phyloP scores from a whole-genome alignment of 1,284 basidiomycete species.

The Phellopilus nigrolimitatus region DNA sequence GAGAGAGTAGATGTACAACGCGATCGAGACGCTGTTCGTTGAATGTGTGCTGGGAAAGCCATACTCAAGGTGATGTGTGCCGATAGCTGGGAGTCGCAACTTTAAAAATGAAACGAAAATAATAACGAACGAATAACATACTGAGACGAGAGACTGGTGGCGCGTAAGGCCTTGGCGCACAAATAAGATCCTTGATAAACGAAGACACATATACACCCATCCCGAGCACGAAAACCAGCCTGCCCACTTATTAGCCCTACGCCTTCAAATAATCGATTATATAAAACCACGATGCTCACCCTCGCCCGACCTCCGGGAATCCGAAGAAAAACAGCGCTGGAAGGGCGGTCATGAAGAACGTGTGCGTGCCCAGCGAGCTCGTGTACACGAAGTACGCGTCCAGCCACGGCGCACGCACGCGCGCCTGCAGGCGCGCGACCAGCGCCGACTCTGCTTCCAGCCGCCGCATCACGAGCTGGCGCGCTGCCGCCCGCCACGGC shows the following conservation, averaged over 20 bases:
- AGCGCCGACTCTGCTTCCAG: slow-evolving; percentile 63
- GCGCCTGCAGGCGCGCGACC: slow-evolving; percentile 70
- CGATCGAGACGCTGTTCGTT: slow-evolving; percentile 87
- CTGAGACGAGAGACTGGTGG: slow-evolving; percentile 88
- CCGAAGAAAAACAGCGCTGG: slow-evolving; percentile 90
- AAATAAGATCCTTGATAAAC: slow-evolving; percentile 85
- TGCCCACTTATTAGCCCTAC: no score
- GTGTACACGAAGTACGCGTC: slow-evolving; percentile 92
- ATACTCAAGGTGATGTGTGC: slow-evolving; percentile 82
- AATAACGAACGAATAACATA: slow-evolving; percentile 43
- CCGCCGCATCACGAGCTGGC: slow-evolving; percentile 52
- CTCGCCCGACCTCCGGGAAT: slow-evolving; percentile 61
- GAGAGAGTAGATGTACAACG: slow-evolving; percentile 66
- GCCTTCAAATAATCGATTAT: neutral
- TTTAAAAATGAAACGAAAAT: neutral
- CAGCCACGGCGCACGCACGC: slow-evolving; percentile 63
- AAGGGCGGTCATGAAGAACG: slow-evolving; percentile 90
- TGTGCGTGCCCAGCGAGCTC: slow-evolving; percentile 86
- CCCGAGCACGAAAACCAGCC: slow-evolving; percentile 69
- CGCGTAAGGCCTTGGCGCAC: slow-evolving; percentile 85
- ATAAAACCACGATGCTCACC: slow-evolving; percentile 47
- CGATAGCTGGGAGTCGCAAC: slow-evolving; percentile 65
- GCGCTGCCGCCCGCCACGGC: slow-evolving; percentile 63
- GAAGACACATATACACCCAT: slow-evolving; percentile 83
- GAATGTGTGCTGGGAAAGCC: slow-evolving; percentile 97